Percentiles rank a stretch among this genome's conserved stretches.
Evolutionary conservation across 169 alveolate species (phyloP).

Genomic region (Plasmodium chabaudi): DNA sequence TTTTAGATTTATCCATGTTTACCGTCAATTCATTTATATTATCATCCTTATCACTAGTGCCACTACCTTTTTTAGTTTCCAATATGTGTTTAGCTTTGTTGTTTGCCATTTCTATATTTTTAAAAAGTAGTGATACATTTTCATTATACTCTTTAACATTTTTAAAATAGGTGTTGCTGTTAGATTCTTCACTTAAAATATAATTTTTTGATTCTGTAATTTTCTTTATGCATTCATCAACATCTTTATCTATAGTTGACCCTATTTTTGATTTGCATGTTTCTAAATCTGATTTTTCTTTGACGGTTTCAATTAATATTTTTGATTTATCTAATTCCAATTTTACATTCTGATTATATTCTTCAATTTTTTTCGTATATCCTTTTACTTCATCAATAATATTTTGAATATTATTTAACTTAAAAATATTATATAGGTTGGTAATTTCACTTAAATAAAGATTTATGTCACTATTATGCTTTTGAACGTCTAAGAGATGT

Average conservation of each 20-base stretch:
- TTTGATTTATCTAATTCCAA: background rate
- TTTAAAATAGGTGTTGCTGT: too few relatives aligned
- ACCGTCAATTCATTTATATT: background rate
- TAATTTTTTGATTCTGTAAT: too few relatives aligned
- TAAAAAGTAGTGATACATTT: background rate
- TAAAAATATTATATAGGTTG: background rate
- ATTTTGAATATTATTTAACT: background rate
- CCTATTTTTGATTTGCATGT: too few relatives aligned
- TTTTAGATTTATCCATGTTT: background rate
- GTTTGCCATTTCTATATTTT: conserved; percentile 4
- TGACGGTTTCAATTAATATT: too few relatives aligned
- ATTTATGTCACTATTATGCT: background rate
- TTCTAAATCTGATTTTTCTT: too few relatives aligned
- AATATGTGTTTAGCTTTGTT: background rate
- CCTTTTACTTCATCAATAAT: background rate
- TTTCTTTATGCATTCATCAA: too few relatives aligned
- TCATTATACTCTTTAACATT: conserved; percentile 12
- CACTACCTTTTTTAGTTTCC: background rate
- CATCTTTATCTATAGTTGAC: too few relatives aligned
- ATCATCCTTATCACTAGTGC: background rate
- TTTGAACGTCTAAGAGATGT: background rate
- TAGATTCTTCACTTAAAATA: too few relatives aligned
- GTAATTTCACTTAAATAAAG: background rate
- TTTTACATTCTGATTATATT: background rate
- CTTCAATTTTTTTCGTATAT: background rate